Base-by-base conservation (phyloP, 768 basidiomycete species). In the Sporobolomyces phaffii region DNA sequence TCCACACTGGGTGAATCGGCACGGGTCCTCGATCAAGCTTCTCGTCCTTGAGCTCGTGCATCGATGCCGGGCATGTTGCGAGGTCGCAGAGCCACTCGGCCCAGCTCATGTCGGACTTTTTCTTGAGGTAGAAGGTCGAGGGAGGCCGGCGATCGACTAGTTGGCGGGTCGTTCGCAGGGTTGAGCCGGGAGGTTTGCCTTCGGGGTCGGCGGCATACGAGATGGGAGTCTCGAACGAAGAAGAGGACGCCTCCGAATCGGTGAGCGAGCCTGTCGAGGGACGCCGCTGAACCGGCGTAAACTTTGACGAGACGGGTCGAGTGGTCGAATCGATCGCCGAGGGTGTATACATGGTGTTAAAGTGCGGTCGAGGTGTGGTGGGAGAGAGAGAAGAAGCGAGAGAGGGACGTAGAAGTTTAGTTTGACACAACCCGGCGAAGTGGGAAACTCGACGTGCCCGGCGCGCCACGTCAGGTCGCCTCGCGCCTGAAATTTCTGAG, bases 41-140 rank as follows among this genome's bases (percentile, higher is more conserved):
- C n/a, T 62, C 61, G 50, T 40, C 43, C 44, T 59, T 53, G 33
- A 68, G 29, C 29, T 63, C 56, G 51, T 68, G 66, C 61, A 68
- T 45, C 50, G 28, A 33, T 0, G 60, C 38, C 3, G 66, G 66
- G 33, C 66, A 68, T 3, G 66, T 68, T 7, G 66, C 66, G 38
- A 63, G 50, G 28, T 68, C 29, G 36, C 66, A 68, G 15, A 68
- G 29, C 18, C 36, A 43, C 9, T 68, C 66, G 17, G 66, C 66
- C 33, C 29, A 29, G 10, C 50, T 52, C 66, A 68, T 68, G n/a
- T 68, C 49, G 0, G 60, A 48, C 26, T 13, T 24, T 1, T 57
- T 45, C 57, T 68, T 68, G 56, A 68, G 66, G 29, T 68, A 63
- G 38, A 58, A 64, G 13, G 63, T 57, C 28, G 54, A 57, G 3